Conservation (phyloP, 306 rosid genomes). For the Benincasa hispida region DNA sequence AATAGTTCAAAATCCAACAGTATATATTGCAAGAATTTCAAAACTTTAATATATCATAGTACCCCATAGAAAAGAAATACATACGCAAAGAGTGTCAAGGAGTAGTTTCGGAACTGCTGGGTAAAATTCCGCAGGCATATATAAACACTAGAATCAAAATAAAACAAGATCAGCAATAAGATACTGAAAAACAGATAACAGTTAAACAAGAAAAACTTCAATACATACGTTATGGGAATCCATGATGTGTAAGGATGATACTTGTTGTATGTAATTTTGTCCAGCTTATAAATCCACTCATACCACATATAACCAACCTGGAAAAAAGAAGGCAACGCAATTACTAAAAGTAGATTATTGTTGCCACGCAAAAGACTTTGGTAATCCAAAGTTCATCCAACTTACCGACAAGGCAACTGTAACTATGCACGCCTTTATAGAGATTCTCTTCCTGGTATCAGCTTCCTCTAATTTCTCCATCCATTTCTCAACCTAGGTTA, state of each 20-base stretch:
- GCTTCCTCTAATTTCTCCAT: slow-evolving; percentile 94
- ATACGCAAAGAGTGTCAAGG: slow-evolving; percentile 83
- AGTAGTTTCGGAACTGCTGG: slow-evolving; percentile 66
- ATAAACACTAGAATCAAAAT: slow-evolving; percentile 56
- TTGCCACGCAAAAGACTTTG: background rate
- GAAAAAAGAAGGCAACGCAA: slow-evolving; percentile 2
- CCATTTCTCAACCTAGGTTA: slow-evolving; percentile 82
- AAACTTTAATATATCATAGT: background rate
- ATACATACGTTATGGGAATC: slow-evolving; percentile 93
- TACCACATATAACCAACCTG: slow-evolving; percentile 97
- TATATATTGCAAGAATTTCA: background rate
- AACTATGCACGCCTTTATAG: slow-evolving; percentile 70
- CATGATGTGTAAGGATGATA: slow-evolving; percentile 98
- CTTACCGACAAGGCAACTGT: slow-evolving; percentile 61
- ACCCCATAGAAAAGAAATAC: slow-evolving; percentile 26
- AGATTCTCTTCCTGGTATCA: slow-evolving; percentile 65
- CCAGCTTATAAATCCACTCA: slow-evolving; percentile 91
- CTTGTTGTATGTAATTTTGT: slow-evolving; percentile 88
- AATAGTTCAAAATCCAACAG: background rate
- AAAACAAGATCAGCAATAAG: background rate
- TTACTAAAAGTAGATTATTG: background rate
- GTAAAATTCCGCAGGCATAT: slow-evolving; percentile 89
- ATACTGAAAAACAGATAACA: background rate
- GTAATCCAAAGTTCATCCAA: slow-evolving; percentile 20
- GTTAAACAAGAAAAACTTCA: background rate